These are phyloP conservation scores for Phaffomyces thermotolerans DNA, from an alignment of 805 yeast genomes.

Conservation along the genomic window DNA sequence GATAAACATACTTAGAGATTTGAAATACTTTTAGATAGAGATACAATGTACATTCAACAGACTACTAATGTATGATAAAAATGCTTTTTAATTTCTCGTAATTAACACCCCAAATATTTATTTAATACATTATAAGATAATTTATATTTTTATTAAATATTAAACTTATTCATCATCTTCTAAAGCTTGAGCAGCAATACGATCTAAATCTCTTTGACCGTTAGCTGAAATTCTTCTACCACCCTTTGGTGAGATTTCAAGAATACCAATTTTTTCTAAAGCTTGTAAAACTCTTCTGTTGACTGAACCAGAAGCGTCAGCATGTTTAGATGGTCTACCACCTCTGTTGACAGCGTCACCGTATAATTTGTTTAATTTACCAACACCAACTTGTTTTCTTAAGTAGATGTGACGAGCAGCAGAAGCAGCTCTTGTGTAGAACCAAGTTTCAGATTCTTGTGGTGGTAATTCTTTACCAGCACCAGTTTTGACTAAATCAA, in stretches of 20 bases:
- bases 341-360: constrained; percentile 99
- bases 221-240: constrained; percentile 99
- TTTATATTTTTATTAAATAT: background rate
- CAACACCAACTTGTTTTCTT: constrained; percentile 99
- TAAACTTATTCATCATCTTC: constrained; percentile 65
- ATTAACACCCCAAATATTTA: constrained; percentile 11
- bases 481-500: constrained; percentile 98
- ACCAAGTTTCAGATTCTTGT: constrained; percentile 99
- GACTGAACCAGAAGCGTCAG: constrained; percentile 97
- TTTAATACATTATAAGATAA: constrained; percentile 8
- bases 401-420: constrained; percentile 99
- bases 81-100: constrained; percentile 9
- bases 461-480: constrained; percentile 99
- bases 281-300: constrained; percentile 98
- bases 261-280: constrained; percentile 95
- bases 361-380: constrained; percentile 97
- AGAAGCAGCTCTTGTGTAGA: constrained; percentile 99
- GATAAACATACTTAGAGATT: constrained; percentile 22
- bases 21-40: background rate
- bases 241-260: constrained; percentile 94
- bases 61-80: background rate
- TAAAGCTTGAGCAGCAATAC: constrained; percentile 98
- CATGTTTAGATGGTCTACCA: constrained; percentile 96
- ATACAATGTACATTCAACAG: no score
- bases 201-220: constrained; percentile 99